phyloP scores from a whole-genome alignment of 331 rosid species.

The Pyrus hybrid region DNA sequence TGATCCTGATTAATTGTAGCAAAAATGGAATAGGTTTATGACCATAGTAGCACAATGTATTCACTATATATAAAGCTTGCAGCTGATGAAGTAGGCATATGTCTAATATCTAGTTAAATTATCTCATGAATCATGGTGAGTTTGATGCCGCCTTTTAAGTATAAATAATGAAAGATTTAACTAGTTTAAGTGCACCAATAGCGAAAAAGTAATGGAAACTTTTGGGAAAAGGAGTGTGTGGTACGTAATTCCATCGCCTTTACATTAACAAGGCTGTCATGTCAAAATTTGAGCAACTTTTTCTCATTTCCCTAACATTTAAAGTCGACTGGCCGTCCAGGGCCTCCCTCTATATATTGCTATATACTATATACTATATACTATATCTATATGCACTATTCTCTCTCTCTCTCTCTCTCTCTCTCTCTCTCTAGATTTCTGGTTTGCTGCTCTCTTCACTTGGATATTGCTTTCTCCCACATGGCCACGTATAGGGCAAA shows the following conservation, averaged over 20 bases:
- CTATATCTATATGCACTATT: constrained; percentile 21
- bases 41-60: not conserved
- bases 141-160: constrained; percentile 14
- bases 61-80: not conserved
- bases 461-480: constrained; percentile 80
- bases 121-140: not conserved
- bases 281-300: constrained; percentile 89
- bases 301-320: constrained; percentile 51
- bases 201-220: constrained; percentile 14
- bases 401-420: constrained; percentile 20
- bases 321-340: constrained; percentile 64
- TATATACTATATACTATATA: constrained; percentile 4
- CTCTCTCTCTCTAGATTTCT: not conserved
- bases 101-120: too few relatives aligned
- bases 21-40: too few relatives aligned
- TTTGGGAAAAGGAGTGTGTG: constrained; percentile 34
- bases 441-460: constrained; percentile 22
- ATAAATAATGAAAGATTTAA: constrained; percentile 11
- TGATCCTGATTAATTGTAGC: too few relatives aligned
- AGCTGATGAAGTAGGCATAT: too few relatives aligned
- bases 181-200: not conserved
- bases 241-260: constrained; percentile 87
- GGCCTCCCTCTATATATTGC: constrained; percentile 3
- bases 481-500: constrained; percentile 84
- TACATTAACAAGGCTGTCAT: constrained; percentile 85